Evolutionary conservation across 2,329 filamentous ascomycete species (phyloP), one percentile per base, ranked within the genome.

Genomic region (Sporothrix sp.): DNA sequence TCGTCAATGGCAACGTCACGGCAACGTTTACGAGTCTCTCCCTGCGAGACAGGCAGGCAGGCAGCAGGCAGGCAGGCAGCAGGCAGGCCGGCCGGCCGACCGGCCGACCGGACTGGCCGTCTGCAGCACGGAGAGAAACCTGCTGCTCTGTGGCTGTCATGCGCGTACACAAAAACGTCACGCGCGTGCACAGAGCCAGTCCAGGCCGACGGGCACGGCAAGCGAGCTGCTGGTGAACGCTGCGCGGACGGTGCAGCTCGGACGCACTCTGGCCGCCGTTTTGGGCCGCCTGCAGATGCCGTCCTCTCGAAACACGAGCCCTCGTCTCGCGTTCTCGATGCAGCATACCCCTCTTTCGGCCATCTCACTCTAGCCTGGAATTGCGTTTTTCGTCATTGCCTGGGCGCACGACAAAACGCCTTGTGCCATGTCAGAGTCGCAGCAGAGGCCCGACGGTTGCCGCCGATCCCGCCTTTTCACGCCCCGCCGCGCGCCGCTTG

Each of bases 391-490:
- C 25, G 48, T 38, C 23, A 50, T 44, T 38, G 37, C 16, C 25
- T 44, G 25, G 10, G 33, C 48, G 32, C 25, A 38, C 25, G 28
- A 38, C 39, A 23, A 21, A 44, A n/a, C n/a, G 48, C 48, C 40
- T 45, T 40, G 40, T 45, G 48, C 40, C 48, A 51, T 45, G 48
- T 45, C 48, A 51, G 48, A 51, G 48, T 51, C 21, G 40, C 48
- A 51, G 45, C 33, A 38, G 27, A 33, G 33, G 40, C 25, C 40
- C 25, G 40, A 39, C 48, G 40, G 48, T 33, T 25, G 33, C 39
- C 48, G 48, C 48, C 39, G 39, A 43, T 43, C 39, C 48, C 48
- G 48, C 48, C 48, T 36, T 37, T 50, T 50, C 48, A 36, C 33
- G 20, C 39, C 38, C 48, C 48, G 39, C 32, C 37, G 40, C 46